These are phyloP conservation scores for Backusella liffmaniae DNA, from an alignment of 192 early-diverging fungal species.

Conservation along the genomic window DNA sequence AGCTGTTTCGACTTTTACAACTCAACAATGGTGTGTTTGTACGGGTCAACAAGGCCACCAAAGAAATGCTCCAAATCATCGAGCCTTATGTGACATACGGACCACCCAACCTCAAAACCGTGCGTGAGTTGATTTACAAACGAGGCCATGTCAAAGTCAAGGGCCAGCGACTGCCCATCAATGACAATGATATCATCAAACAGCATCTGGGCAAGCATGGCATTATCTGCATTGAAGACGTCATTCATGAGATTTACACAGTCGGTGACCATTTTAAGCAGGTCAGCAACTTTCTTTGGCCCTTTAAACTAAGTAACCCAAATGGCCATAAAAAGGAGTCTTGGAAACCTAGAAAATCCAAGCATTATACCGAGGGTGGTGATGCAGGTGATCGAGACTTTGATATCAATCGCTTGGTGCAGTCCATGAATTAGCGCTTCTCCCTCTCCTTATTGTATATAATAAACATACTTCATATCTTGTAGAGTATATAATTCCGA, in stretches of 20 bases:
- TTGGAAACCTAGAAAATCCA: conserved; percentile 68
- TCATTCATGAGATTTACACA: conserved; percentile 98
- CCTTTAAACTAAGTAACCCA: conserved; percentile 98
- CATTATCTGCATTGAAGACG: conserved; percentile 96
- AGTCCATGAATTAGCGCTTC: conserved; percentile 81
- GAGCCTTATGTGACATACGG: conserved; percentile 92
- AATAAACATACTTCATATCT: too few species aligned
- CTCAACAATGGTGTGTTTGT: conserved; percentile 99
- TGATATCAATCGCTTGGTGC: conserved; percentile 93
- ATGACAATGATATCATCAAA: conserved; percentile 96
- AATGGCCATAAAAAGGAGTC: conserved; percentile 67
- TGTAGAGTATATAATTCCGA: too few species aligned
- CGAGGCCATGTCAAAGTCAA: conserved; percentile 97
- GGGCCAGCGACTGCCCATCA: conserved; percentile 94
- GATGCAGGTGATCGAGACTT: conserved; percentile 95
- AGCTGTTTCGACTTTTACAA: conserved; percentile 96
- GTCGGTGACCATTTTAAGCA: conserved; percentile 92
- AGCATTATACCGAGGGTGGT: conserved; percentile 96
- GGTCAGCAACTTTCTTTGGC: conserved; percentile 98
- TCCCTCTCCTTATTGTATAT: too few species aligned
- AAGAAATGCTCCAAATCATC: conserved; percentile 96
- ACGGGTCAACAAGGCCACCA: conserved; percentile 92
- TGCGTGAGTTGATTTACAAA: conserved; percentile 99
- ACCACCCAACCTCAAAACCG: conserved; percentile 96
- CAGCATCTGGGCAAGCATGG: conserved; percentile 87